Evolutionary conservation across 441 rosid genomes (phyloP).

Genomic region (Metrosideros polymorpha): DNA sequence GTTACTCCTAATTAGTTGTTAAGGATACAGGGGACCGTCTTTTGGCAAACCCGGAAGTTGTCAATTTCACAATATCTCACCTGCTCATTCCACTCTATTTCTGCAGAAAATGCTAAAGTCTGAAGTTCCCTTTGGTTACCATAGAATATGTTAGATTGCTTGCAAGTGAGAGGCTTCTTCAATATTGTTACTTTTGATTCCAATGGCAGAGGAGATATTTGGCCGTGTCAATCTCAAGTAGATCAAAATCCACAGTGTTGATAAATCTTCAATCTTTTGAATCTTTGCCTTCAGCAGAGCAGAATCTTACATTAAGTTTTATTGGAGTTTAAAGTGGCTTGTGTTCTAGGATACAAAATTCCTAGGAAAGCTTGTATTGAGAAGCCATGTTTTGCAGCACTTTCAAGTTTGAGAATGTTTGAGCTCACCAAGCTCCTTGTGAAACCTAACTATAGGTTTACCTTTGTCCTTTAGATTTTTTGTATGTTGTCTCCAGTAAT

Average conservation of each 20-base stretch:
- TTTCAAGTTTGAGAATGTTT: not conserved
- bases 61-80: not conserved
- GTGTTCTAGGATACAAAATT: not conserved
- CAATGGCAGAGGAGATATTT: not conserved
- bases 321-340: not conserved
- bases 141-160: not conserved
- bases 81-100: not conserved
- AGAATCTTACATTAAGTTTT: not conserved
- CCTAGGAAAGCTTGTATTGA: not conserved
- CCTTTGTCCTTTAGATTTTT: not conserved
- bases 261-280: not conserved
- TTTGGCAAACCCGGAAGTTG: not conserved
- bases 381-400: not conserved
- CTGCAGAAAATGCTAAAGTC: not conserved
- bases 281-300: not conserved
- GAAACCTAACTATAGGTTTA: not conserved
- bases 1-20: not conserved
- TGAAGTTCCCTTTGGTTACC: not conserved
- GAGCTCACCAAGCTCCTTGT: not conserved
- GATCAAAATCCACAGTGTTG: not conserved
- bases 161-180: not conserved
- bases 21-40: not conserved
- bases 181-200: not conserved
- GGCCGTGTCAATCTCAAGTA: not conserved
- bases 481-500: not conserved